Conservation (phyloP, 345 rosid genomes). For the Bruguiera parviflora region DNA sequence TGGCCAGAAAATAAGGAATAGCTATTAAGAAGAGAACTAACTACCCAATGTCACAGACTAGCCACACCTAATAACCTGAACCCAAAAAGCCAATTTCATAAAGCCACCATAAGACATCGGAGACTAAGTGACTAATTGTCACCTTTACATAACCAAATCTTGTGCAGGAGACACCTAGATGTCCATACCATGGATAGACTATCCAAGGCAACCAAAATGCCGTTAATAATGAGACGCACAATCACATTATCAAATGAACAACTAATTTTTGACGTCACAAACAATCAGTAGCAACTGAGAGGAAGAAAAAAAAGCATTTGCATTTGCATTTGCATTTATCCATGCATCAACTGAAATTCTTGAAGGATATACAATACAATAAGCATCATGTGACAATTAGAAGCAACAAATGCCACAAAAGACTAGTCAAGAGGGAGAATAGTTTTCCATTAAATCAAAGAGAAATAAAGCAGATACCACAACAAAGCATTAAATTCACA, state of each 20-base stretch:
- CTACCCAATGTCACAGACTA: neutral
- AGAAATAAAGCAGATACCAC: conserved; percentile 2
- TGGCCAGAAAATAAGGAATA: too few relatives aligned
- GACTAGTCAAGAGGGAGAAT: conserved; percentile 6
- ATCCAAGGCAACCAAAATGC: neutral
- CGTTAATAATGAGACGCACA: neutral
- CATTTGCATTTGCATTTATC: conserved; percentile 6
- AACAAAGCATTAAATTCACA: conserved; percentile 1
- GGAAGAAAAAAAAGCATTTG: neutral
- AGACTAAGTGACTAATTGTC: neutral
- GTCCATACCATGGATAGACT: neutral
- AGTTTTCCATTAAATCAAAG: neutral
- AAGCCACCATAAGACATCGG: neutral
- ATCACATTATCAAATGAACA: neutral
- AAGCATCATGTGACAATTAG: neutral
- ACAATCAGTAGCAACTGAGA: neutral
- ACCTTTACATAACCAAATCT: neutral
- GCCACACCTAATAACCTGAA: neutral
- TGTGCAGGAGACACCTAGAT: too few relatives aligned
- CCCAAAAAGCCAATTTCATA: neutral
- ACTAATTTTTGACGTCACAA: neutral
- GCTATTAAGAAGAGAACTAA: neutral
- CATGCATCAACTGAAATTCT: conserved; percentile 4
- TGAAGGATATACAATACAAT: neutral
- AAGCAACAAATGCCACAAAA: neutral